These are phyloP conservation scores for Gloeopeniophorella convolvens DNA, from an alignment of 768 basidiomycete genomes.

Conservation along the genomic window DNA sequence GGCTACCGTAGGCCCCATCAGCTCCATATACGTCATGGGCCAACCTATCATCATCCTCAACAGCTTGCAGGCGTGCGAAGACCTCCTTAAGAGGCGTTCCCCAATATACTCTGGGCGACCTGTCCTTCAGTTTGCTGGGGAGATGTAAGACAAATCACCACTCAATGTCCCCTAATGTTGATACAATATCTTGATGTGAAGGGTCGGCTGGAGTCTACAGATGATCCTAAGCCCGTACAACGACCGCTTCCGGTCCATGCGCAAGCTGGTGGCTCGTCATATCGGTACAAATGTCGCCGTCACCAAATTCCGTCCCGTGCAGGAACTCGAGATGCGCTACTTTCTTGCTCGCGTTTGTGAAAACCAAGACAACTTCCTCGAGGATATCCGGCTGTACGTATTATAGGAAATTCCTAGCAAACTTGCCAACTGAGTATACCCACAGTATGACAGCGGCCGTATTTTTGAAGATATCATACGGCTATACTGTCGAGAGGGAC, in stretches of 20 bases:
- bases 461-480: conserved; percentile 11
- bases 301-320: not conserved
- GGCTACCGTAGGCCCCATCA: conserved; percentile 3
- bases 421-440: not conserved
- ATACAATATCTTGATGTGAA: not conserved
- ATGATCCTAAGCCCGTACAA: conserved; percentile 9
- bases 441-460: conserved; percentile 4
- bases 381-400: conserved; percentile 4
- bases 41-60: conserved; percentile 12
- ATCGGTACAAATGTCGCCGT: conserved; percentile 6
- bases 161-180: not conserved
- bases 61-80: conserved; percentile 8
- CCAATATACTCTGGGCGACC: conserved; percentile 10
- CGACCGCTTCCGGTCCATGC: conserved; percentile 10
- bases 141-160: not conserved
- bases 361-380: conserved; percentile 3
- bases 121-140: conserved; percentile 7
- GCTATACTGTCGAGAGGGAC: conserved; percentile 4
- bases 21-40: conserved; percentile 5
- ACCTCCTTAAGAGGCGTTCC: conserved; percentile 11
- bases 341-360: conserved; percentile 2
- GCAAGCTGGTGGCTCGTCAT: conserved; percentile 10
- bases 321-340: conserved; percentile 4
- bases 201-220: conserved; percentile 11
- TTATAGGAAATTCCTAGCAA: not conserved